phyloP scores from a whole-genome alignment of 73 alveolate genomes.

The Uronychia binucleata region DNA sequence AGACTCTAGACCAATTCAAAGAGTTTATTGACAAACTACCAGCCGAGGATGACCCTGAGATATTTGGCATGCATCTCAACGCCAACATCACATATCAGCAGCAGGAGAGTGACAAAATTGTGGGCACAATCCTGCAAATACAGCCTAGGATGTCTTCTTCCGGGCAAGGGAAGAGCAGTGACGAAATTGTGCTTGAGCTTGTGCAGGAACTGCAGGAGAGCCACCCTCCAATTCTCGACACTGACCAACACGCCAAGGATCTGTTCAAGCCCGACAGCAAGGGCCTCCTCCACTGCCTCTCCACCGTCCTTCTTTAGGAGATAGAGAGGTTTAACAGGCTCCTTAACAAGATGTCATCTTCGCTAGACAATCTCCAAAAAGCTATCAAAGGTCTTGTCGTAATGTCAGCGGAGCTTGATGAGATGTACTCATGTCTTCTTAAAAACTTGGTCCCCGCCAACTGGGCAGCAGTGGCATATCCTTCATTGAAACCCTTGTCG shows the following conservation, averaged over 20 bases:
- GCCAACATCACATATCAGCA: slow-evolving; percentile 89
- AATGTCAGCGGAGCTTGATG: slow-evolving; percentile 86
- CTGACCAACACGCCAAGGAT: slow-evolving; percentile 51
- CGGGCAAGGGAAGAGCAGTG: slow-evolving; percentile 32
- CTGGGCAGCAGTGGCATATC: slow-evolving; percentile 80
- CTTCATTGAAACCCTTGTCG: slow-evolving; percentile 81
- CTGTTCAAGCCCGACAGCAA: slow-evolving; percentile 29
- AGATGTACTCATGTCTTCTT: slow-evolving; percentile 75
- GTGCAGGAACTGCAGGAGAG: slow-evolving; percentile 50
- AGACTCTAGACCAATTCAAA: slow-evolving; percentile 68
- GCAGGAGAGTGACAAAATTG: slow-evolving; percentile 66
- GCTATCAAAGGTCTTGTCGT: slow-evolving; percentile 85
- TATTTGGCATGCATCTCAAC: slow-evolving; percentile 92
- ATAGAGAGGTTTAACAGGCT: slow-evolving; percentile 94
- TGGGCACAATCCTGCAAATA: slow-evolving; percentile 74
- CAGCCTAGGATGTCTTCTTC: slow-evolving; percentile 73
- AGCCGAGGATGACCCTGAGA: slow-evolving; percentile 84
- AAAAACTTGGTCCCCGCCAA: slow-evolving; percentile 76
- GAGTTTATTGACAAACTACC: slow-evolving; percentile 88
- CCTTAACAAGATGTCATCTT: slow-evolving; percentile 78
- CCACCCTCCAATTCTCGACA: slow-evolving; percentile 54
- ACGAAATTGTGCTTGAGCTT: slow-evolving; percentile 56
- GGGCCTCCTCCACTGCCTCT: slow-evolving; percentile 72
- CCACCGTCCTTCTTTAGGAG: slow-evolving; percentile 88
- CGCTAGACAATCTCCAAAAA: slow-evolving; percentile 66